Base-by-base conservation (phyloP, 164 flowering plant species). In the Amborella trichopoda region DNA sequence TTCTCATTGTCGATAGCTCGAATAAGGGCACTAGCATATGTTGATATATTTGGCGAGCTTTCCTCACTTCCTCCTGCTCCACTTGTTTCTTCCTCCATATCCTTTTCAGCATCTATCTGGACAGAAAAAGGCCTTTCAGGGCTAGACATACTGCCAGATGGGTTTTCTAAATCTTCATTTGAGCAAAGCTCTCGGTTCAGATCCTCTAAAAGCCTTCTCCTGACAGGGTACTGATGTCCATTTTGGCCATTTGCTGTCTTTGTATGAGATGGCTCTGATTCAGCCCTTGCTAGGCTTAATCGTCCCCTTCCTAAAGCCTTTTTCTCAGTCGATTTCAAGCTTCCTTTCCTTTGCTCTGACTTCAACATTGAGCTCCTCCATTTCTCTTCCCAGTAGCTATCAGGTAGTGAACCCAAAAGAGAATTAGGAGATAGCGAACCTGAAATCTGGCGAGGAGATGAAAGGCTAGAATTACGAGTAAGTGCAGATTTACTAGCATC, bases 351-450 rank as follows among this genome's bases (percentile, higher is more conserved):
- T 39, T 75, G 65, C 47, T 49, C 68, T 18, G 40, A 39, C 55
- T 81, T 86, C 49, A 76, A 20, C 53, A 68, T 84, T 63, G 41
- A 38, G 17, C 0, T 38, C 41, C 89, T 73, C 98, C 96, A 91
- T 58, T 80, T 76, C 55, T 81, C 90, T 63, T 91, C 98, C 98
- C 98, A 91, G 37, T 91, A 86, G 64, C 93, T 91, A 24, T 76
- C 89, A 27, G 89, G 89, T 23, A 80, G 64, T 52, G 54, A 23
- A 54, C 27, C 66, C 24, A 73, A 44, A 3, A 90, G 82, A 37
- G 83, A 65, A 55, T 54, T 65, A 1, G 83, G 81, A 44, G 83
- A 72, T 41, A 48, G 26, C 28, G 79, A 67, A 54, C 74, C 82
- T 6, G 41, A 16, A n/a, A 38, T 2, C 41, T 38, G 16, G 11